Conservation (phyloP, 495 filamentous ascomycete species). For the Hypoxylon intermedium region DNA sequence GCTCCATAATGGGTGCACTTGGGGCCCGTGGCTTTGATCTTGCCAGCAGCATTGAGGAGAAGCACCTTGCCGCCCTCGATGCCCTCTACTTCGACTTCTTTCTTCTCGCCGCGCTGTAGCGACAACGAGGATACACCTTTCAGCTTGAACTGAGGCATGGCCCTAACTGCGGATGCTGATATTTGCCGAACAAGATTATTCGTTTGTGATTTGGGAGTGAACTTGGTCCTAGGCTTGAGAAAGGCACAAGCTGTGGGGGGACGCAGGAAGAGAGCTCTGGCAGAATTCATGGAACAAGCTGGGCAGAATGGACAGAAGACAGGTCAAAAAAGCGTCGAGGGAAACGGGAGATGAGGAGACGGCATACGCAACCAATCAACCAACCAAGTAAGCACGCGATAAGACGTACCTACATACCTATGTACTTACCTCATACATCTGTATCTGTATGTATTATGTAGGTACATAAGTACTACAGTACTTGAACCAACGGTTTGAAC, state of each 20-base stretch:
- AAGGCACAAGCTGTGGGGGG: slow-evolving; percentile 17
- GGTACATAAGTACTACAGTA: too few relatives aligned
- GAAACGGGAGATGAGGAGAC: slow-evolving; percentile 3
- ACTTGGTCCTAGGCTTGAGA: slow-evolving; percentile 8
- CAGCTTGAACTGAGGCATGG: slow-evolving; percentile 80
- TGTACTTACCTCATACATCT: too few relatives aligned
- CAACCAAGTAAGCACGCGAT: slow-evolving; percentile 20
- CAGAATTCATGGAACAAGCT: slow-evolving; percentile 37
- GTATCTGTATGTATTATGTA: too few relatives aligned
- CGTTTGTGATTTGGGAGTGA: neutral
- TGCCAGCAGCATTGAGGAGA: slow-evolving; percentile 73
- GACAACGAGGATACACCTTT: slow-evolving; percentile 77
- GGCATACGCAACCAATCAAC: slow-evolving; percentile 1
- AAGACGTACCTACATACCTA: too few relatives aligned
- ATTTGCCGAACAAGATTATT: slow-evolving; percentile 9
- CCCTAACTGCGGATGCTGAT: slow-evolving; percentile 38
- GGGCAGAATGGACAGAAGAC: neutral
- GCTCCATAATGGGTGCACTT: slow-evolving; percentile 94
- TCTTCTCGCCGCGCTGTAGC: slow-evolving; percentile 79
- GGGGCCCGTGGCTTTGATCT: slow-evolving; percentile 79
- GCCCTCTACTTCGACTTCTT: slow-evolving; percentile 89
- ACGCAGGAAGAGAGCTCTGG: slow-evolving; percentile 20
- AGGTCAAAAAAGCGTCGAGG: too few relatives aligned
- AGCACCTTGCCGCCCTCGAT: slow-evolving; percentile 85
- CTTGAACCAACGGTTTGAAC: slow-evolving; percentile 11